phyloP scores from a whole-genome alignment of 129 eudicot genomes.

The Scalesia atractyloides region DNA sequence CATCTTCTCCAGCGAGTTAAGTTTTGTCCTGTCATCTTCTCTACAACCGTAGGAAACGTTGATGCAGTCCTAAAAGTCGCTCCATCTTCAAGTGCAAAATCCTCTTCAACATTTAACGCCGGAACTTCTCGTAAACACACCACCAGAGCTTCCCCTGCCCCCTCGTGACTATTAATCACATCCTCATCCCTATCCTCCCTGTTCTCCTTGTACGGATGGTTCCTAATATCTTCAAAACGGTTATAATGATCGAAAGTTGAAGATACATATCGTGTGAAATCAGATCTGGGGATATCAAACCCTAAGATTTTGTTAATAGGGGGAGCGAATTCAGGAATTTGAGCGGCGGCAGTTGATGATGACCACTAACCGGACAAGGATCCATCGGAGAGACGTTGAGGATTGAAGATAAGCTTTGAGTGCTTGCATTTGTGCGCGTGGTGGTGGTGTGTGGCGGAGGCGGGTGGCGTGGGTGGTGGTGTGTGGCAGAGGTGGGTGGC shows the following conservation, averaged over 20 bases:
- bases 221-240: constrained; percentile 70
- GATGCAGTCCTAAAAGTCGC: constrained; percentile 77
- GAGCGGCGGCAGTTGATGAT: constrained; percentile 44
- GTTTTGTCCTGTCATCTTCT: too few relatives aligned
- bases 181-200: constrained; percentile 13
- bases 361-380: constrained; percentile 82
- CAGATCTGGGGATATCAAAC: constrained; percentile 55
- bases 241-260: constrained; percentile 53
- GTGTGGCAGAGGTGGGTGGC: too few relatives aligned
- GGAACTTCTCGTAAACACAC: constrained; percentile 97
- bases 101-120: constrained; percentile 84
- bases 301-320: constrained; percentile 46
- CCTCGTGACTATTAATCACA: constrained; percentile 17
- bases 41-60: constrained; percentile 52
- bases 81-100: constrained; percentile 83
- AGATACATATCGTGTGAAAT: constrained; percentile 56
- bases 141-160: constrained; percentile 81
- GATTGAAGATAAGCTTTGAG: constrained; percentile 77
- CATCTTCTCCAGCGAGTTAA: too few relatives aligned
- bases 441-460: constrained; percentile 17
- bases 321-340: constrained; percentile 51
- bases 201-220: constrained; percentile 45
- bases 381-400: constrained; percentile 72
- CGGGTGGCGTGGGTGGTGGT: too few relatives aligned
- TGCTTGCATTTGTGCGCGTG: constrained; percentile 52